phyloP scores from a whole-genome alignment of 495 filamentous ascomycete genomes.

The Neurospora intermedia region DNA sequence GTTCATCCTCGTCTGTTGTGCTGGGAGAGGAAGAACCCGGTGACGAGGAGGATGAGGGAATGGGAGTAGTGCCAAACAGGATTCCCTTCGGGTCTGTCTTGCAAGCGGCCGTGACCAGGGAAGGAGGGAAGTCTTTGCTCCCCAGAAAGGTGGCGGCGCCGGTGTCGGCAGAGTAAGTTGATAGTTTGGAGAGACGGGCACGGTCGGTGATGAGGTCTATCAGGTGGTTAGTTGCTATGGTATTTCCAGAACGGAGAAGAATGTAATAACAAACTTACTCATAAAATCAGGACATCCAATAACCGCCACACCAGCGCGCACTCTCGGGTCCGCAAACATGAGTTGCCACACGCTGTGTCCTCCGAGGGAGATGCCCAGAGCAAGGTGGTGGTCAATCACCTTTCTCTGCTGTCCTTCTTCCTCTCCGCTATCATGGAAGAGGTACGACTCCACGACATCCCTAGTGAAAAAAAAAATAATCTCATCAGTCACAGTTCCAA shows the following conservation, averaged over 20 bases:
- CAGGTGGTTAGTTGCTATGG: background rate
- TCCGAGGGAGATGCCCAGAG: slow-evolving; percentile 74
- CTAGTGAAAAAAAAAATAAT: slow-evolving; percentile 36
- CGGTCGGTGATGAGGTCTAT: slow-evolving; percentile 62
- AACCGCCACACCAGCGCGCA: slow-evolving; percentile 63
- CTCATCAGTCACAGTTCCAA: background rate
- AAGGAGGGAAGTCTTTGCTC: slow-evolving; percentile 60
- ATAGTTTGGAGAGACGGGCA: slow-evolving; percentile 59
- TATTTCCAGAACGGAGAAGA: background rate
- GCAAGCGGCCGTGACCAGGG: slow-evolving; percentile 50
- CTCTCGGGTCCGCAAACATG: slow-evolving; percentile 64
- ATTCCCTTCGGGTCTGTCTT: slow-evolving; percentile 61
- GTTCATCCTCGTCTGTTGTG: slow-evolving; percentile 4
- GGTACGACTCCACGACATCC: slow-evolving; percentile 62
- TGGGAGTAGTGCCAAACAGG: slow-evolving; percentile 42
- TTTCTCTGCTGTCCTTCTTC: slow-evolving; percentile 14
- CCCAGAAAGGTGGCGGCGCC: slow-evolving; percentile 58
- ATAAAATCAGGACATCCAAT: slow-evolving; percentile 88
- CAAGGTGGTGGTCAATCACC: slow-evolving; percentile 57
- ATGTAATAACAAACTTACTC: slow-evolving; percentile 24
- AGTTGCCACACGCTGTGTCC: slow-evolving; percentile 83
- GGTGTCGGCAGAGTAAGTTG: slow-evolving; percentile 40
- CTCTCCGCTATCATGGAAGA: slow-evolving; percentile 46
- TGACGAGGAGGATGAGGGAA: slow-evolving; percentile 10
- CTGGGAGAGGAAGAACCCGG: background rate